Percentiles rank a stretch among this genome's conserved stretches.
These are phyloP conservation scores for Trichaptum fuscoviolaceum DNA, from an alignment of 768 basidiomycete genomes.

Conservation along the genomic window DNA sequence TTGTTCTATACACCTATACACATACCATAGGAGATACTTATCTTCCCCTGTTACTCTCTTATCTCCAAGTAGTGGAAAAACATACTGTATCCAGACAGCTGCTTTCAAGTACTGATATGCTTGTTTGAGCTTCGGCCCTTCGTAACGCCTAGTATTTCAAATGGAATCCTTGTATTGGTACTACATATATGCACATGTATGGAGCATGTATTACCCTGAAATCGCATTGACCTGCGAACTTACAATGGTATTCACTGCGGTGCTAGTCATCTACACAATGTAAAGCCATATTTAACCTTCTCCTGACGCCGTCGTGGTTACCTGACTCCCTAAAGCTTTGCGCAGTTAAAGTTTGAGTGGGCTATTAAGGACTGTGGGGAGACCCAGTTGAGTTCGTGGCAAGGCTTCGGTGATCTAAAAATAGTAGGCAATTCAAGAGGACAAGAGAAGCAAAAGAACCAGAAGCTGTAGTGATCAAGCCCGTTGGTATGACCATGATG, in stretches of 20 bases:
- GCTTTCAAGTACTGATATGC: neutral
- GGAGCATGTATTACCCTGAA: neutral
- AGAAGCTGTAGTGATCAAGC: neutral
- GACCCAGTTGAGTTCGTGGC: neutral
- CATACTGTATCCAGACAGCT: neutral
- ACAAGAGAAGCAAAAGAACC: neutral
- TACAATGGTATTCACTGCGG: too few relatives aligned
- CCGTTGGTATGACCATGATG: neutral
- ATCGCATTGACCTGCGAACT: too few relatives aligned
- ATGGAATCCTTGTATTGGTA: neutral
- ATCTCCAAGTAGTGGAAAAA: neutral
- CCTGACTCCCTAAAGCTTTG: neutral
- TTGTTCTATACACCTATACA: neutral
- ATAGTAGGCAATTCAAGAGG: neutral
- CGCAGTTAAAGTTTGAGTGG: neutral
- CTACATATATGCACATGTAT: neutral
- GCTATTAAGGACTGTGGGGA: neutral
- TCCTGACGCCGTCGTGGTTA: neutral
- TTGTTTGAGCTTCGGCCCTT: neutral
- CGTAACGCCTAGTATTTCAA: neutral
- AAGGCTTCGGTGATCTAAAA: neutral
- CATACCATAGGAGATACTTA: neutral
- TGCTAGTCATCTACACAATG: neutral
- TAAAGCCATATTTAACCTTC: neutral
- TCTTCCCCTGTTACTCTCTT: neutral